Conservation (phyloP, 2,329 filamentous ascomycete genomes). For the Parascedosporium putredinis region DNA sequence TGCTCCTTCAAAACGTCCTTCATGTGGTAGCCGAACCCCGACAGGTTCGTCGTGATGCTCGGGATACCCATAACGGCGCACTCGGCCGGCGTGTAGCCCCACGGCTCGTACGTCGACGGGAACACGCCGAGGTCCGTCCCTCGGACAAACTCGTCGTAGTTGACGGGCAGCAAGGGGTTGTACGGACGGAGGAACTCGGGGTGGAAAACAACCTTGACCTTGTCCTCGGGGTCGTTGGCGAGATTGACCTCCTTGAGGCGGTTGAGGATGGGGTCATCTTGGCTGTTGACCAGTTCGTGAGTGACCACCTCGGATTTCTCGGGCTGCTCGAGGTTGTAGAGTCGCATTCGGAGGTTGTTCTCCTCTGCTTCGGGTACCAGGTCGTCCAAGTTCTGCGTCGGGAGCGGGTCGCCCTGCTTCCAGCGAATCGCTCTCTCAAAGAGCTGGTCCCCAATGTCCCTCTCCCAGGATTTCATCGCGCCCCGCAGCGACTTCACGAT, state of each 20-base stretch:
- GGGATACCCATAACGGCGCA: conserved; percentile 99
- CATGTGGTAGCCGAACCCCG: conserved; percentile 98
- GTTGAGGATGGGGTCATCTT: conserved; percentile 88
- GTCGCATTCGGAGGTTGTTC: conserved; percentile 76
- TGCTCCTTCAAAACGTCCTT: conserved; percentile 91
- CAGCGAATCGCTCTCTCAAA: conserved; percentile 92
- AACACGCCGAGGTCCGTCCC: conserved; percentile 94
- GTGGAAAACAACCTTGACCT: conserved; percentile 97
- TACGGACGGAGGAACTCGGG: conserved; percentile 94
- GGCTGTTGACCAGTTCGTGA: conserved; percentile 96
- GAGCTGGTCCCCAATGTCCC: conserved; percentile 82
- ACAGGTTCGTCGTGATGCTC: conserved; percentile 95
- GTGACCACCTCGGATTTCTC: conserved; percentile 90
- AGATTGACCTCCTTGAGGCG: conserved; percentile 92
- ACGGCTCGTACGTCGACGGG: conserved; percentile 96
- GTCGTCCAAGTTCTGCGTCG: conserved; percentile 75
- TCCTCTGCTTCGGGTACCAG: conserved; percentile 86
- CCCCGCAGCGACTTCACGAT: conserved; percentile 94
- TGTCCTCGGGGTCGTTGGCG: conserved; percentile 90
- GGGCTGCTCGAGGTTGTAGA: conserved; percentile 95
- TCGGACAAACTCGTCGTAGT: conserved; percentile 97
- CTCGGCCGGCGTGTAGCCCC: conserved; percentile 96
- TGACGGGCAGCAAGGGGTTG: conserved; percentile 87
- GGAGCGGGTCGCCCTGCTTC: conserved; percentile 88
- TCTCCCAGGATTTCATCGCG: conserved; percentile 85